Conservation (phyloP, 345 rosid genomes). For the Citrus cavaleriei region DNA sequence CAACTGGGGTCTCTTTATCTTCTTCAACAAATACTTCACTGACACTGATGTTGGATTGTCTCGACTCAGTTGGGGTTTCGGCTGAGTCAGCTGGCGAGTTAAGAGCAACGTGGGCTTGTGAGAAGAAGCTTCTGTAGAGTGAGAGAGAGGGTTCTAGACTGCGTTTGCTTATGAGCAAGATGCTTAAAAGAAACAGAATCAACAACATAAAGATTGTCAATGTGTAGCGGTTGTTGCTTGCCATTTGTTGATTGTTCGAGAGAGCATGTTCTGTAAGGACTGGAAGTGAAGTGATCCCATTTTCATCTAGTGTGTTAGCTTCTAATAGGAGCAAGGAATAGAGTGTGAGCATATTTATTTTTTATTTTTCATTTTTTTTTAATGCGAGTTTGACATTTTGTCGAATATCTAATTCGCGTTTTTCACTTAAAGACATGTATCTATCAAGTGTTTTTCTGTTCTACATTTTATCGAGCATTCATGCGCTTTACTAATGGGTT, state of each 20-base stretch:
- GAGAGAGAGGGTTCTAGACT: constrained; percentile 47
- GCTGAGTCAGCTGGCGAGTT: constrained; percentile 8
- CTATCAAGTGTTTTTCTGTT: no score
- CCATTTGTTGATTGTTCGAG: neutral
- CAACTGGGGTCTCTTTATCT: no score
- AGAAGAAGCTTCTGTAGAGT: constrained; percentile 33
- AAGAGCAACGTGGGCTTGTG: constrained; percentile 24
- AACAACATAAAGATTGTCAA: constrained; percentile 32
- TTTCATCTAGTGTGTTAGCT: neutral
- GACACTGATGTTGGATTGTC: neutral
- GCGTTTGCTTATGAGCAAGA: constrained; percentile 48
- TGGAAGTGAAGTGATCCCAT: neutral
- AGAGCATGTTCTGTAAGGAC: neutral
- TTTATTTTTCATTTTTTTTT: no score
- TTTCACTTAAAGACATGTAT: no score
- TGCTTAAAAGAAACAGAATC: constrained; percentile 41
- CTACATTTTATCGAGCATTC: no score
- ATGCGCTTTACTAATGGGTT: no score
- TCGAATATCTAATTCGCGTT: no score
- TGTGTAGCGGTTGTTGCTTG: constrained; percentile 26
- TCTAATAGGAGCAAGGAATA: neutral
- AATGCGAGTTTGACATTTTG: no score
- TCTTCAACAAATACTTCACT: neutral
- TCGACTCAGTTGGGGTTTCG: neutral
- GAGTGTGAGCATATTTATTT: neutral